A percentile compares a stretch with the other conserved stretches of the same genome.
phyloP scores from a whole-genome alignment of 768 basidiomycete species.

The Paxillus ammoniavirescens region DNA sequence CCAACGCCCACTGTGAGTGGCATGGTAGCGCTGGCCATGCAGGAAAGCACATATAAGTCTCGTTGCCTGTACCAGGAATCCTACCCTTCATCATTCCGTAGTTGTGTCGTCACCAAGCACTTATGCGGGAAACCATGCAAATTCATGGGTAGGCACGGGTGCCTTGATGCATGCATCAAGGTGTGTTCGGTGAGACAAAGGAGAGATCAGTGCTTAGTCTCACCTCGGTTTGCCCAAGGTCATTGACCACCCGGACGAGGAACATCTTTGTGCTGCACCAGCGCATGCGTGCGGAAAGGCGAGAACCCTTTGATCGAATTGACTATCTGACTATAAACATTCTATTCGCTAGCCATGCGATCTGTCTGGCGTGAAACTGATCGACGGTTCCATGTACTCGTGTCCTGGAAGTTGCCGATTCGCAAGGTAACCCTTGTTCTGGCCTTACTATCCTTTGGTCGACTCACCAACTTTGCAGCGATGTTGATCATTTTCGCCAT shows the following conservation, averaged over 20 bases:
- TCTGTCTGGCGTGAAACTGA: conserved; percentile 29
- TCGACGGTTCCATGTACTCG: conserved; percentile 33
- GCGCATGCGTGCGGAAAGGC: conserved; percentile 59
- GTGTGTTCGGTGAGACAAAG: conserved; percentile 27
- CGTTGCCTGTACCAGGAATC: fast-evolving
- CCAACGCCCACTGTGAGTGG: background rate
- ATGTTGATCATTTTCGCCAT: conserved; percentile 45
- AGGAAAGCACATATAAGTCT: conserved; percentile 48
- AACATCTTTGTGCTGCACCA: conserved; percentile 53
- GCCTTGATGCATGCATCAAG: conserved; percentile 51
- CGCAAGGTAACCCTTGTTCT: conserved; percentile 33
- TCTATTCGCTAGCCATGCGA: conserved; percentile 38
- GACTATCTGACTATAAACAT: background rate
- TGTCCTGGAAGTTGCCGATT: conserved; percentile 44
- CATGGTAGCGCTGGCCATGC: conserved; percentile 51
- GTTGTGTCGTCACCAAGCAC: conserved; percentile 52
- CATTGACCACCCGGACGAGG: conserved; percentile 44
- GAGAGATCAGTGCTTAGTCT: background rate
- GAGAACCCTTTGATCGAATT: background rate
- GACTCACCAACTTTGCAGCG: conserved; percentile 31
- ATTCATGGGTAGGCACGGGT: conserved; percentile 47
- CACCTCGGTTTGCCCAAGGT: conserved; percentile 31
- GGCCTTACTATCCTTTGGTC: background rate
- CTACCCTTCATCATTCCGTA: conserved; percentile 19
- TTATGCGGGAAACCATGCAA: conserved; percentile 54